Conservation (phyloP, 148 eudicot species). For the Nepenthes mirabilis region DNA sequence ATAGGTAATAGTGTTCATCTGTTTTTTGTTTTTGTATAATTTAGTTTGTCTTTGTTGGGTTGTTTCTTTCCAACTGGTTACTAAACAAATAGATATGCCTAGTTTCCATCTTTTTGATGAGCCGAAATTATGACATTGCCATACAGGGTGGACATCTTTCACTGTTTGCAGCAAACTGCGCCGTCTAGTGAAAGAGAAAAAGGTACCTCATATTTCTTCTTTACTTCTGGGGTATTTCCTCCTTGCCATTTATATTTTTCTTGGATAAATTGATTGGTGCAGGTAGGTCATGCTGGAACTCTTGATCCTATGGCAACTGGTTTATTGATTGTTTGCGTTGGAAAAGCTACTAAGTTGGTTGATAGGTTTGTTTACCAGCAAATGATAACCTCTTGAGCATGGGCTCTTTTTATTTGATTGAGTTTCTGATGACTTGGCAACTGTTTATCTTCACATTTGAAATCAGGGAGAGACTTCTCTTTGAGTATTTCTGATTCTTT, state of each 20-base stretch:
- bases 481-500: not conserved
- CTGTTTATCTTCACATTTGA: not conserved
- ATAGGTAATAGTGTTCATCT: too few species aligned
- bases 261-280: conserved; percentile 9
- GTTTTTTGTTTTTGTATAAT: too few species aligned
- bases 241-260: not conserved
- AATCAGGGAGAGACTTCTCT: not conserved
- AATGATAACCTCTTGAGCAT: not conserved
- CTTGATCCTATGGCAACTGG: conserved; percentile 99
- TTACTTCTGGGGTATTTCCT: not conserved
- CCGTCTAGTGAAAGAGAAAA: conserved; percentile 73
- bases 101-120: too few species aligned
- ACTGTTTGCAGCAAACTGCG: conserved; percentile 98
- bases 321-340: conserved; percentile 86
- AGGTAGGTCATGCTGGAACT: conserved; percentile 99
- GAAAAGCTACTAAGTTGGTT: conserved; percentile 86
- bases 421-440: not conserved
- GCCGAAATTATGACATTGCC: not conserved
- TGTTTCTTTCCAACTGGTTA: too few species aligned
- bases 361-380: conserved; percentile 45
- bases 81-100: not conserved
- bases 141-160: conserved; percentile 95
- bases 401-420: not conserved
- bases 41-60: too few species aligned
- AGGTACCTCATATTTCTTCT: conserved; percentile 30